These are phyloP conservation scores for Tulasnella sp. DNA, from an alignment of 768 basidiomycete genomes.

Conservation along the genomic window DNA sequence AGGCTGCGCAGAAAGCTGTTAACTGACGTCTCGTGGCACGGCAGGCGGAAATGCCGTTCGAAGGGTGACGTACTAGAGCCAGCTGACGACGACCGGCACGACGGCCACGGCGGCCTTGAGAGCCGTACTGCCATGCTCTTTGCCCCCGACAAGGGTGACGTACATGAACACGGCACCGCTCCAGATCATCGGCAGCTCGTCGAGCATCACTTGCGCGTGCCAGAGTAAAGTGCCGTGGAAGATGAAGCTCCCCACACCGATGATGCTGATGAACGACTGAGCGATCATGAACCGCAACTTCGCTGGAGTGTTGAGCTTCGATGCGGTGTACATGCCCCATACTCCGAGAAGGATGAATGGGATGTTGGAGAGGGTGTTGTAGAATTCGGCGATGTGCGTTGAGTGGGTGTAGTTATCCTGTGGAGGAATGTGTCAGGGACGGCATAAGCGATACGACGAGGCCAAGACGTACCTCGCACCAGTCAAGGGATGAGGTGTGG, in stretches of 20 bases:
- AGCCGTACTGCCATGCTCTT: background rate
- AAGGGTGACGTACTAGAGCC: conserved; percentile 26
- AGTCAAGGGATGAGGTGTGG: conserved; percentile 17
- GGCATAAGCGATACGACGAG: background rate
- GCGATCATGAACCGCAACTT: conserved; percentile 16
- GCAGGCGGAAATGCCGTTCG: background rate
- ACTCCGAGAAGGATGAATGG: conserved; percentile 25
- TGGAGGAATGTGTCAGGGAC: background rate
- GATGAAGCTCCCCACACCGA: conserved; percentile 26
- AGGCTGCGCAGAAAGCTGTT: conserved; percentile 18
- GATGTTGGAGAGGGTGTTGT: conserved; percentile 28
- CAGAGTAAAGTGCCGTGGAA: conserved; percentile 27
- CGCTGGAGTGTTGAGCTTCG: conserved; percentile 14
- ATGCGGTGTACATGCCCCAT: conserved; percentile 20
- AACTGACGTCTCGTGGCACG: background rate
- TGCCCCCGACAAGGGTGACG: conserved; percentile 17
- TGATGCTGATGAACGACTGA: conserved; percentile 15
- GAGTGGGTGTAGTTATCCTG: conserved; percentile 25
- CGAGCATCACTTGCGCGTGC: conserved; percentile 27
- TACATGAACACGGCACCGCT: conserved; percentile 23
- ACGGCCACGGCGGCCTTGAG: conserved; percentile 20
- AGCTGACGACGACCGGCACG: conserved; percentile 23
- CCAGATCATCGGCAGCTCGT: conserved; percentile 31
- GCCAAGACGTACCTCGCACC: conserved; percentile 15
- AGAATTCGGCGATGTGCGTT: conserved; percentile 27